These are phyloP conservation scores for Galerina sulciceps DNA, from an alignment of 768 basidiomycete genomes.

Conservation along the genomic window DNA sequence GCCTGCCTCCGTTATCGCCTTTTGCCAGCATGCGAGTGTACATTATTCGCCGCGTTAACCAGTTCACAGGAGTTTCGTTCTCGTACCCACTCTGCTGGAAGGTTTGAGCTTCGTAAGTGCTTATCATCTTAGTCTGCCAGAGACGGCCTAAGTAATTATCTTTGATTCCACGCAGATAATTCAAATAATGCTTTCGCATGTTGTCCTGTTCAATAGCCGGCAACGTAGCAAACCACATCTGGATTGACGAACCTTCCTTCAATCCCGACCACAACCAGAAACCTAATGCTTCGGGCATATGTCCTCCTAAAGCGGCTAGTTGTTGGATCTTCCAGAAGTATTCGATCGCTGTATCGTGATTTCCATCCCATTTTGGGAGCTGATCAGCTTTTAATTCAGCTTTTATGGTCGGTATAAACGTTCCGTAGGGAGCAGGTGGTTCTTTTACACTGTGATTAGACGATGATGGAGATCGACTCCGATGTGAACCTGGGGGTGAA, in stretches of 20 bases:
- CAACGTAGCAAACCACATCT: constrained; percentile 1
- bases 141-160: not conserved
- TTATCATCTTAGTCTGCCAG: not conserved
- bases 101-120: not conserved
- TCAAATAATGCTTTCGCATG: not conserved
- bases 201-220: not conserved
- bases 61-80: not conserved
- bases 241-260: not conserved
- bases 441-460: not conserved
- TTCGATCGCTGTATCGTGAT: not conserved
- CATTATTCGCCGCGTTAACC: not conserved
- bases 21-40: not conserved
- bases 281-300: not conserved
- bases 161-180: not conserved
- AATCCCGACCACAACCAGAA: not conserved
- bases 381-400: not conserved
- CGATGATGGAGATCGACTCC: not conserved
- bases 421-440: not conserved
- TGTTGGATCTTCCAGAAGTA: constrained; percentile 4
- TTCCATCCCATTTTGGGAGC: constrained; percentile 1
- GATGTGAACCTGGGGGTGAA: not conserved
- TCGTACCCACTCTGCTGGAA: constrained; percentile 1
- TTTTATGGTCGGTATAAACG: not conserved
- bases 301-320: not conserved
- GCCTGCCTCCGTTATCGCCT: not conserved